phyloP scores from a whole-genome alignment of 495 filamentous ascomycete genomes.

The Penicillium crystallinum region DNA sequence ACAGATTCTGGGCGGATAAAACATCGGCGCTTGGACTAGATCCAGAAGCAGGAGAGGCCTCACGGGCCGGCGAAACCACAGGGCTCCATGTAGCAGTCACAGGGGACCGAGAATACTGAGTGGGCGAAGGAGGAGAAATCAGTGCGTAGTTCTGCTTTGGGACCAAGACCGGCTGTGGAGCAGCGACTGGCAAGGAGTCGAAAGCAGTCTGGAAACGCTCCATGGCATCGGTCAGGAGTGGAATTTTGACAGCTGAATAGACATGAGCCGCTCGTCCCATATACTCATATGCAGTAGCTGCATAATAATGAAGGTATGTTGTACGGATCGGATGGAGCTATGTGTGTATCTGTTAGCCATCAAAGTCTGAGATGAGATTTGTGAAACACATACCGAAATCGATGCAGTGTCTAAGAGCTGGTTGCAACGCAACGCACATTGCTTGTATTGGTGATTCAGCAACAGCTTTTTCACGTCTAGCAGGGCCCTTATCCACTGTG shows the following conservation, averaged over 20 bases:
- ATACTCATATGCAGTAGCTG: constrained; percentile 40
- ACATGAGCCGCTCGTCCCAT: constrained; percentile 38
- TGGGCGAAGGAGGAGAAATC: neutral
- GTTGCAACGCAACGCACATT: constrained; percentile 34
- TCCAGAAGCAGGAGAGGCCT: neutral
- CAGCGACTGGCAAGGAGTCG: constrained; percentile 14
- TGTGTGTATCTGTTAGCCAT: neutral
- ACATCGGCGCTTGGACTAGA: neutral
- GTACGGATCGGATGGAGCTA: constrained; percentile 37
- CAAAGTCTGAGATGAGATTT: neutral
- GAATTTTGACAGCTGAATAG: constrained; percentile 37
- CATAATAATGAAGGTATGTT: constrained; percentile 43
- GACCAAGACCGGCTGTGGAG: constrained; percentile 4
- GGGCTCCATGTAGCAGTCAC: neutral
- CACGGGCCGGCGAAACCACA: neutral
- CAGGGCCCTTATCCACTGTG: constrained; percentile 33
- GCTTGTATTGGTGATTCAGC: constrained; percentile 40
- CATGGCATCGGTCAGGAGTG: constrained; percentile 29
- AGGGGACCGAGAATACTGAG: neutral
- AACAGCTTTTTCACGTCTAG: constrained; percentile 34
- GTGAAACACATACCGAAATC: constrained; percentile 22
- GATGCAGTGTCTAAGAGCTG: constrained; percentile 25
- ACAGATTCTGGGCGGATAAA: neutral
- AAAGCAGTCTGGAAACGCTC: constrained; percentile 25
- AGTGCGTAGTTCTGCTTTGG: neutral